Conservation (phyloP, 176 grass and related monocot genomes). For the Ensete glaucum region DNA sequence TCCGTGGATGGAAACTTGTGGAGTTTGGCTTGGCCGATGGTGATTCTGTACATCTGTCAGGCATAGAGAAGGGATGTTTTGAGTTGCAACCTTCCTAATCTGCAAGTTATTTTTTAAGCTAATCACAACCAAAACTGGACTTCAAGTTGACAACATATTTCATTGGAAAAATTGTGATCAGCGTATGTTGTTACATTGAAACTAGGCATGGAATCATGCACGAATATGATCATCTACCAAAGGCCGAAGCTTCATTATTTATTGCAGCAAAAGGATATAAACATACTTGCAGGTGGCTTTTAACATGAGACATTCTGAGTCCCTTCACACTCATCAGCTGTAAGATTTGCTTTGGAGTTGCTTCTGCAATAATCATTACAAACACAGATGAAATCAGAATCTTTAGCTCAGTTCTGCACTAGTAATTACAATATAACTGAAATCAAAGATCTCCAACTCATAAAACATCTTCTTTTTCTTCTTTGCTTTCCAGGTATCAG, state of each 20-base stretch:
- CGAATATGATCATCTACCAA: no score
- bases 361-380: slow-evolving; percentile 44
- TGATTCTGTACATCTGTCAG: slow-evolving; percentile 9
- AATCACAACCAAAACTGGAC: background rate
- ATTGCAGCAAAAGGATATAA: no score
- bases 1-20: background rate
- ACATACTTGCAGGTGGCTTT: slow-evolving; percentile 90
- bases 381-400: background rate
- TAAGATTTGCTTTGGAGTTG: slow-evolving; percentile 86
- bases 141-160: no score
- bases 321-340: slow-evolving; percentile 66
- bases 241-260: no score
- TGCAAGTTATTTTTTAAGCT: background rate
- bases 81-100: background rate
- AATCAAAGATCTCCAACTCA: background rate
- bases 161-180: no score
- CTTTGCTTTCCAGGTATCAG: no score
- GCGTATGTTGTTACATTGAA: no score
- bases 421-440: background rate
- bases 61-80: background rate
- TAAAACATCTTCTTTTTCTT: no score
- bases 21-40: slow-evolving; percentile 6
- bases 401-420: background rate
- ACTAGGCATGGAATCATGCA: background rate
- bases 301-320: slow-evolving; percentile 82